Conservation (phyloP, 2,329 filamentous ascomycete genomes). For the Microcera coccophila region DNA sequence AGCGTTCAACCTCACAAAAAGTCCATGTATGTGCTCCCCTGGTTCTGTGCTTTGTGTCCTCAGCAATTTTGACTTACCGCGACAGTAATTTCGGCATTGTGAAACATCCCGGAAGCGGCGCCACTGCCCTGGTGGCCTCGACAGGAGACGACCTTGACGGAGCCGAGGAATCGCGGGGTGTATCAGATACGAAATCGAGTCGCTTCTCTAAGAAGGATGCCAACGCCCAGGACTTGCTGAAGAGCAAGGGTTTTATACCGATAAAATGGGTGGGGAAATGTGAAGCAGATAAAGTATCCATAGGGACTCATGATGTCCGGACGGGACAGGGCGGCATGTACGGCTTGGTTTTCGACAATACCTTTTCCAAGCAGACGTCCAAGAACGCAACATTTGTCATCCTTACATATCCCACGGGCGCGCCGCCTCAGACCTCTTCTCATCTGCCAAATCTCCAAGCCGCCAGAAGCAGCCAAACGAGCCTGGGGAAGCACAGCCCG, state of each 20-base stretch:
- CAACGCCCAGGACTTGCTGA: slow-evolving; percentile 59
- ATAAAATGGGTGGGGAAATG: slow-evolving; percentile 91
- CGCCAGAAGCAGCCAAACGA: slow-evolving; percentile 41
- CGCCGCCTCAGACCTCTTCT: slow-evolving; percentile 69
- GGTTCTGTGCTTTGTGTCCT: slow-evolving; percentile 1
- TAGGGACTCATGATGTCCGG: slow-evolving; percentile 80
- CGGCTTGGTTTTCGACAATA: slow-evolving; percentile 96
- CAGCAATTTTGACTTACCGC: slow-evolving; percentile 9
- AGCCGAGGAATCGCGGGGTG: slow-evolving; percentile 44
- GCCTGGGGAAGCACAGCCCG: slow-evolving; percentile 46
- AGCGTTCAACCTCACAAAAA: slow-evolving; percentile 97
- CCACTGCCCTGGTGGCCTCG: slow-evolving; percentile 43
- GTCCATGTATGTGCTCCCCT: slow-evolving; percentile 61
- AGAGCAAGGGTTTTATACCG: slow-evolving; percentile 63
- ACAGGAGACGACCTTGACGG: slow-evolving; percentile 42
- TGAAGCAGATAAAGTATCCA: slow-evolving; percentile 91
- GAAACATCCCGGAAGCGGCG: slow-evolving; percentile 81
- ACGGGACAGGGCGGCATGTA: slow-evolving; percentile 83
- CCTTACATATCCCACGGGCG: slow-evolving; percentile 84
- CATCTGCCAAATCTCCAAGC: slow-evolving; percentile 60
- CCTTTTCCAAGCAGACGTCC: slow-evolving; percentile 90
- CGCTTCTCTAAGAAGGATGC: slow-evolving; percentile 55
- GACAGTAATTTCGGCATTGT: slow-evolving; percentile 89
- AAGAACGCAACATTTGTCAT: slow-evolving; percentile 95
- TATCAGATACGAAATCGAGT: slow-evolving; percentile 43